Evolutionary conservation across 257 asterid genomes (phyloP), one percentile per base, ranked within the genome.

Genomic region (Solanum bulbocastanum): DNA sequence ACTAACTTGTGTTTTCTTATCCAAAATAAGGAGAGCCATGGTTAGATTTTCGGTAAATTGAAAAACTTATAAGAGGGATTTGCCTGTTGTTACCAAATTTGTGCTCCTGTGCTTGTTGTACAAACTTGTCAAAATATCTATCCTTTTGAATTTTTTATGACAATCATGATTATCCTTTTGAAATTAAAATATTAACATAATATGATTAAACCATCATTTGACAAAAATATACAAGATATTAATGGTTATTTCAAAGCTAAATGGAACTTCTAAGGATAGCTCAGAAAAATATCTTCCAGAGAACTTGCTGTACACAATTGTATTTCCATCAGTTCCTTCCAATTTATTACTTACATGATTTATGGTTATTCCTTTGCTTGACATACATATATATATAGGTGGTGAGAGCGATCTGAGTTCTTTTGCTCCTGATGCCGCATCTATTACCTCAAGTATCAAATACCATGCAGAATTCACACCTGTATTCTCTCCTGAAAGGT

Each of bases 391-490:
- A 30, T 30, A 87, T 87, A 86, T 89, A 92, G 98, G 91, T 66
- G 86, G 81, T 84, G 68, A 88, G 30, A 83, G 88, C 46, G 85
- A 88, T 15, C 88, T 87, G 90, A 88, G 89, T 60, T 78, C 88
- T 27, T 91, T 90, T 32, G 78, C 89, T 18, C 93, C 90, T 10
- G 94, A 92, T 91, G 92, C 94, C 87, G 92, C 92, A 68, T 93
- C 98, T 49, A 88, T 95, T 88, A 94, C 94, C 73, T 91, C 97
- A 39, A 95, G 92, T 91, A 95, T 95, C 92, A 94, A 92, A 83
- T 91, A 94, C 89, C 98, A 95, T 78, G 92, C 96, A 0, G 97
- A 93, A 87, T 93, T 95, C 91, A 93, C 98, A 14, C 98, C 98
- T 10, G 85, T 87, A 58, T 95, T 93, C 90, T 93, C 98, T 62